Conservation (phyloP, 352 stramenopile species). For the Phytopythium oedochilum region DNA sequence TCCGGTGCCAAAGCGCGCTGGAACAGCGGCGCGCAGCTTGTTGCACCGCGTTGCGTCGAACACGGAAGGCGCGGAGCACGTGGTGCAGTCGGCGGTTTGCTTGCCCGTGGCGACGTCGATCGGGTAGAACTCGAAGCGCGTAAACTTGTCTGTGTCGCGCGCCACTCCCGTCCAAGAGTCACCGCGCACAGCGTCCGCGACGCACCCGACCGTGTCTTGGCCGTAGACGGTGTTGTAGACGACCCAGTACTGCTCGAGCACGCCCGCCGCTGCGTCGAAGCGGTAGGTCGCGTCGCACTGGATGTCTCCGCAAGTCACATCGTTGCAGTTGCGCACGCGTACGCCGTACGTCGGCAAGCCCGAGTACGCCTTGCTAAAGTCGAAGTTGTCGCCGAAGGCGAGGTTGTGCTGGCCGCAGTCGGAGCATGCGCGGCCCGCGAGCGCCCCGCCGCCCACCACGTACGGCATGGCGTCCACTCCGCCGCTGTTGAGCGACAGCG, state of each 20-base stretch:
- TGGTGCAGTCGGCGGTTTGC: slow-evolving; percentile 1
- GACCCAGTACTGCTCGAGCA: slow-evolving; percentile 5
- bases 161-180: slow-evolving; percentile 22
- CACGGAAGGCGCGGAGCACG: slow-evolving; percentile 3
- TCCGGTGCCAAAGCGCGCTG: slow-evolving; percentile 3
- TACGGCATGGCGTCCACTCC: slow-evolving; percentile 5
- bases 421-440: slow-evolving; percentile 3
- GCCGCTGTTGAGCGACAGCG: slow-evolving; percentile 5
- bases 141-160: slow-evolving; percentile 72
- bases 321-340: slow-evolving; percentile 7
- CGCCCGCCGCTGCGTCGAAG: slow-evolving; percentile 8
- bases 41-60: slow-evolving; percentile 1
- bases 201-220: slow-evolving; percentile 2
- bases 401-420: slow-evolving; percentile 9
- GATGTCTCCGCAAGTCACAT: slow-evolving; percentile 4
- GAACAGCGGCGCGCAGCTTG: background rate
- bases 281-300: slow-evolving; percentile 9
- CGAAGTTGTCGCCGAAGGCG: slow-evolving; percentile 5
- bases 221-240: slow-evolving; percentile 7
- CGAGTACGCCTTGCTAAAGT: slow-evolving; percentile 4
- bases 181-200: slow-evolving; percentile 3
- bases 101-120: slow-evolving; percentile 17
- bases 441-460: slow-evolving; percentile 3
- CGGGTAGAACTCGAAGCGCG: slow-evolving; percentile 74
- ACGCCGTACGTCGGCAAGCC: slow-evolving; percentile 2